Evolutionary conservation across 2,329 filamentous ascomycete genomes (phyloP), one percentile per base, ranked within the genome.

Genomic region (Neopestalotiopsis sp.): DNA sequence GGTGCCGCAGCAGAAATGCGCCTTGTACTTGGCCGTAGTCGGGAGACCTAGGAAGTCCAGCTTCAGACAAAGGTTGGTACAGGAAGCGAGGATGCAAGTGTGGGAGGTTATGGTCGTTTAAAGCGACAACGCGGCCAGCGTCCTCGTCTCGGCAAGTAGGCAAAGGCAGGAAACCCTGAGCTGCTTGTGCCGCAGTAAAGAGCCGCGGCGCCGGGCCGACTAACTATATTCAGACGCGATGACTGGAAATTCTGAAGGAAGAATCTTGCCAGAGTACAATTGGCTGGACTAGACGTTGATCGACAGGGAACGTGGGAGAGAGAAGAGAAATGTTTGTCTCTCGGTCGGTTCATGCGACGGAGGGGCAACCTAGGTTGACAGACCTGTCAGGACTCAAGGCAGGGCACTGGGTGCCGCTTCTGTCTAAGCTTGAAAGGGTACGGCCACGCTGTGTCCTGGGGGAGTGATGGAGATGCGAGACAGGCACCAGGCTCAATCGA

Each of bases 111-210:
- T 66, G 64, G 53, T 66, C 9, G 53, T 53, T 67, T 61, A 67
- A 59, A 67, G 65, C 56, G 38, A 67, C 65, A 40, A n/a, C 32
- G 24, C 24, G 34, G 30, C 65, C 49, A 66, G 53, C 42, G 28
- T 24, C 38, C 17, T 53, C 45, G 45, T 53, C 45, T 57, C 63
- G 63, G 63, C 28, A 34, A 34, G 34, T n/a, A 57, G 63, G 63
- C 63, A 66, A 34, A 5, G 40, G 17, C 49, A 49, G 10, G 6
- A 53, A 53, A 62, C 59, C 53, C 64, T 30, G 32, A 61, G 17
- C 59, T 63, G 68, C 34, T 64, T 69, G 65, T 69, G 68, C 62
- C 68, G 68, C 68, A 69, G 45, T 34, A 63, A 56, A 17, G 45
- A 42, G 58, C 42, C 66, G 20, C 40, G 58, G 42, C 53, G 7